Evolutionary conservation across 202 grass and related monocot species (phyloP), one percentile per base, ranked within the genome.

Genomic region (Cymbopogon flexuosus): DNA sequence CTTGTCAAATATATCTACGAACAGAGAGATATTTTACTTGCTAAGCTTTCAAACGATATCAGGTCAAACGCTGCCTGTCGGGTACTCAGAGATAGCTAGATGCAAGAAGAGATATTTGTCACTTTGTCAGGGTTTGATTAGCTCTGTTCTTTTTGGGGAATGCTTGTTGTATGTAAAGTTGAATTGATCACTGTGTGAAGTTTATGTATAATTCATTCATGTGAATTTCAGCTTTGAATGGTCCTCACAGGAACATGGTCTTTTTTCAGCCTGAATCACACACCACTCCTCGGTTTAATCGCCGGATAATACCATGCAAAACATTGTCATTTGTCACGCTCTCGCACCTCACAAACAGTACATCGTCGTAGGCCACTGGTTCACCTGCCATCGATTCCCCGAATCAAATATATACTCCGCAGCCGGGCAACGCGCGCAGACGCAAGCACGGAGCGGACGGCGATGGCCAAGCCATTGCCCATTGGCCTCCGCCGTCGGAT

Each of bases 1-100:
- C 12, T 9, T 57, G 56, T 56, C 19, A 79, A 83, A 79, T 68
- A 68, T 84, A 68, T 51, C 21, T 31, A 27, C 27, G 27, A 27
- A 2, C 27, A 27, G 27, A 27, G 27, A 27, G 77, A 47, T 43
- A 70, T 60, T 40, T 52, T 56, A 2, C 58, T 66, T 62, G 37
- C 10, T 4, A 45, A 27, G 27, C 1, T 45, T 19, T 19, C 72
- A 16, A 16, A 49, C 2, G 39, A 63, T 42, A 73, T 54, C 34
- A 15, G 8, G 15, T 43, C 23, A 8, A 27, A 27, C n/a, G 12
- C 33, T 34, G 2, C 49, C 2, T 60, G 14, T 18, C n/a, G 9
- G 19, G 47, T 16, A 33, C 10, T 63, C 5, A 8, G 61, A 60
- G 3, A 11, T 49, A 16, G 4, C 15, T 47, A 49, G 46, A 49